Conservation (phyloP, 768 basidiomycete species). For the Sporobolomyces pararoseus region DNA sequence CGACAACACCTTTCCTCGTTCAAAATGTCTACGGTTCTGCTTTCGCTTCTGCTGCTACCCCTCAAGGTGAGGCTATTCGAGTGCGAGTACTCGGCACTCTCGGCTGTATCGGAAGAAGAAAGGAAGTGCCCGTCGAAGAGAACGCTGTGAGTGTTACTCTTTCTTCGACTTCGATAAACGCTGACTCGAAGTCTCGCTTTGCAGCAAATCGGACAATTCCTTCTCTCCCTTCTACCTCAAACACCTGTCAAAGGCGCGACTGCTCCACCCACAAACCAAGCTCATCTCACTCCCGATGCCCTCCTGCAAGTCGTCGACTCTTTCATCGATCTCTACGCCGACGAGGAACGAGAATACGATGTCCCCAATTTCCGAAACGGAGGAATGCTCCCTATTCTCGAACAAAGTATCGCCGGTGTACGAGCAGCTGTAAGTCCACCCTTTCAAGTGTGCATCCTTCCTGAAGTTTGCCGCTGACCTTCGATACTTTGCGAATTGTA, state of each 20-base stretch:
- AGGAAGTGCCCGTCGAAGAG: slow-evolving; percentile 47
- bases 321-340: slow-evolving; percentile 53
- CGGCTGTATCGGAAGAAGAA: slow-evolving; percentile 47
- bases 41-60: slow-evolving; percentile 32
- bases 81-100: slow-evolving; percentile 49
- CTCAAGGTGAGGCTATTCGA: slow-evolving; percentile 35
- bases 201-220: slow-evolving; percentile 48
- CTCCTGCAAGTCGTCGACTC: slow-evolving; percentile 51
- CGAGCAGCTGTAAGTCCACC: slow-evolving; percentile 47
- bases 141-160: slow-evolving; percentile 47
- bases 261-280: not conserved
- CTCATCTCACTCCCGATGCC: slow-evolving; percentile 24
- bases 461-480: too few species aligned
- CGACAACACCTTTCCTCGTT: slow-evolving; percentile 33
- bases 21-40: slow-evolving; percentile 24
- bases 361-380: slow-evolving; percentile 47
- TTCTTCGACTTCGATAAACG: not conserved
- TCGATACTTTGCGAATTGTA: too few species aligned
- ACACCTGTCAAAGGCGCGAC: slow-evolving; percentile 13
- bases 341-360: slow-evolving; percentile 51
- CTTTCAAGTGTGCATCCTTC: too few species aligned
- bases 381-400: slow-evolving; percentile 47
- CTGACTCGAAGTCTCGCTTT: not conserved
- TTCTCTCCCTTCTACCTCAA: slow-evolving; percentile 44
- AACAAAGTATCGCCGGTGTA: slow-evolving; percentile 46